A percentile compares a stretch with the other conserved stretches of the same genome.
These are phyloP conservation scores for Carpinus viminea DNA, from an alignment of 306 rosid genomes.

Conservation along the genomic window DNA sequence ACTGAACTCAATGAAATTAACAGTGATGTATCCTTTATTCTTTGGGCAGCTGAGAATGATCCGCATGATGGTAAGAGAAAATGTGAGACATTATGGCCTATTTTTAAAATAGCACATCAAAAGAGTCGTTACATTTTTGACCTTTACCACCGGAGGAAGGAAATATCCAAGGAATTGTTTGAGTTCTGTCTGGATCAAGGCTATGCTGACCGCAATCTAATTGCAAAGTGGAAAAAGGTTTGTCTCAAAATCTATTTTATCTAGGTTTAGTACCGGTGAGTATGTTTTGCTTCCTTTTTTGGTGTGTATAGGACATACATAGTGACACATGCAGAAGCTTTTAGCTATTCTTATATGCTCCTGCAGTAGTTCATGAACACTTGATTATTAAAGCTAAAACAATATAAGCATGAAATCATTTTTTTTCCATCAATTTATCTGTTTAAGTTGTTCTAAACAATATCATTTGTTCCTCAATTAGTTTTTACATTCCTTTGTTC, in stretches of 20 bases:
- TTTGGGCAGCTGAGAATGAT: slow-evolving; percentile 63
- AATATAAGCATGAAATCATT: not conserved
- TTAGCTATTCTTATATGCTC: slow-evolving; percentile 9
- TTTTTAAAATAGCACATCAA: slow-evolving; percentile 71
- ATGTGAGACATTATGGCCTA: slow-evolving; percentile 77
- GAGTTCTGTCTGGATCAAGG: slow-evolving; percentile 83
- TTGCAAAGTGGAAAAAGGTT: slow-evolving; percentile 88
- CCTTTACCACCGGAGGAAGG: slow-evolving; percentile 63
- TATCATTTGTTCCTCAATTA: not conserved
- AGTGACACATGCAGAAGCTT: not conserved
- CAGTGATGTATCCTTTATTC: slow-evolving; percentile 10
- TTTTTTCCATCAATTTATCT: not conserved
- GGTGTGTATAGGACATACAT: not conserved
- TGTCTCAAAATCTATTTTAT: not conserved
- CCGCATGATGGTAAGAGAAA: slow-evolving; percentile 81
- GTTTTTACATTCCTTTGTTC: not conserved
- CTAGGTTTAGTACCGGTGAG: not conserved
- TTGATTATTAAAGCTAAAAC: not conserved
- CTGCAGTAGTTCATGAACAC: not conserved
- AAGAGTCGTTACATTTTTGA: slow-evolving; percentile 78
- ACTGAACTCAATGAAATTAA: slow-evolving; percentile 10
- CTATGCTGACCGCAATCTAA: slow-evolving; percentile 69
- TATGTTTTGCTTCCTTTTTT: not conserved
- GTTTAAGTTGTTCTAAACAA: not conserved
- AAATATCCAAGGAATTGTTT: slow-evolving; percentile 69